Percentiles rank a stretch among this genome's conserved stretches.
Evolutionary conservation across 495 filamentous ascomycete species (phyloP).

Genomic region (Thozetella sp.): DNA sequence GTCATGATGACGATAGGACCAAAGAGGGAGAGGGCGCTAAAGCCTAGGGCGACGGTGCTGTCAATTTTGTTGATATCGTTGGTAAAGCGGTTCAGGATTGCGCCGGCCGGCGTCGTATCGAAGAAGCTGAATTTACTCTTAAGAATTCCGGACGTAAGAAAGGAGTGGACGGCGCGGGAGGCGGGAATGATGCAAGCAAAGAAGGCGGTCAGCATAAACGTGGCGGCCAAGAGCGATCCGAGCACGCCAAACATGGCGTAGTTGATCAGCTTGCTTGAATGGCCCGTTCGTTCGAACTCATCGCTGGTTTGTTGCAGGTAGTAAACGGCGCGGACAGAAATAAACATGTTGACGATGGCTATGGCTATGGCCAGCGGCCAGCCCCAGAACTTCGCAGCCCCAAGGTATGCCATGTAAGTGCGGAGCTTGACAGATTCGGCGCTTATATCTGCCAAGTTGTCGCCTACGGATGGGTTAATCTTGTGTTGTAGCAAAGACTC

Average conservation of each 20-base stretch:
- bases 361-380: background rate
- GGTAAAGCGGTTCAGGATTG: background rate
- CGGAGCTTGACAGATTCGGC: background rate
- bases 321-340: background rate
- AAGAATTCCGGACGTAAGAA: background rate
- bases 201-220: background rate
- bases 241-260: background rate
- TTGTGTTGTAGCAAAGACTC: no score
- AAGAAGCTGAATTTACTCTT: conserved; percentile 3
- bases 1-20: background rate
- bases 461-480: background rate
- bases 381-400: background rate
- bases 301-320: background rate
- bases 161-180: background rate
- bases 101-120: background rate
- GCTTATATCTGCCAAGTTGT: background rate
- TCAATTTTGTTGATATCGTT: background rate
- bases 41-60: background rate
- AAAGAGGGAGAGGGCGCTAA: background rate
- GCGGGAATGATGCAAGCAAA: background rate
- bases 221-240: background rate
- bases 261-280: background rate
- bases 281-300: background rate
- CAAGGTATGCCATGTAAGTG: background rate
- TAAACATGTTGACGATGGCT: background rate